phyloP scores from a whole-genome alignment of 192 early-diverging fungal species.

The Haplosporangium gracile region DNA sequence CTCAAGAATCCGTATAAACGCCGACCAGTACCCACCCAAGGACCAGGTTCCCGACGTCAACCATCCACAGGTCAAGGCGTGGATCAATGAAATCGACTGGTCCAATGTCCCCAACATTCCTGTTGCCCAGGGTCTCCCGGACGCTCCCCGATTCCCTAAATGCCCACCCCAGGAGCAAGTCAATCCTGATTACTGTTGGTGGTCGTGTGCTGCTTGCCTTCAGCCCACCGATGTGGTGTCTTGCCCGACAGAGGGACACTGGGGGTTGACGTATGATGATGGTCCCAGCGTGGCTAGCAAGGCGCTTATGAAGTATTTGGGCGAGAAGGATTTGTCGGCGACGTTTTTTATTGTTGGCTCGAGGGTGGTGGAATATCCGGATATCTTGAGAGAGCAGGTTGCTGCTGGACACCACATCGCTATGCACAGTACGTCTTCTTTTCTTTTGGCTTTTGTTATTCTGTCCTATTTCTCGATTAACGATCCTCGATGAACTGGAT shows the following conservation, averaged over 20 bases:
- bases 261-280: constrained; percentile 64
- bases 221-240: constrained; percentile 47
- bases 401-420: constrained; percentile 59
- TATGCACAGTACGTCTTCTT: constrained; percentile 63
- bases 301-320: constrained; percentile 52
- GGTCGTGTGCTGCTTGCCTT: constrained; percentile 61
- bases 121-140: constrained; percentile 22
- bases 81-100: constrained; percentile 51
- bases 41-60: constrained; percentile 53
- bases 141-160: constrained; percentile 43
- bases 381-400: constrained; percentile 57
- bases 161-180: constrained; percentile 41
- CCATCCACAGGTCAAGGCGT: constrained; percentile 45
- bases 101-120: constrained; percentile 52
- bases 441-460: neutral
- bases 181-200: constrained; percentile 46
- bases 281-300: constrained; percentile 56
- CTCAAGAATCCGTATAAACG: constrained; percentile 22
- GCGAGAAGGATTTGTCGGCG: constrained; percentile 25
- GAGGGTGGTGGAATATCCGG: constrained; percentile 61
- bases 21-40: constrained; percentile 27
- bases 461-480: neutral
- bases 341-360: constrained; percentile 67
- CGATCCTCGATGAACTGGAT: neutral
- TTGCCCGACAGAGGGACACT: constrained; percentile 58